Base-by-base conservation (phyloP, 352 stramenopile species). In the Aphanomyces cochlioides region DNA sequence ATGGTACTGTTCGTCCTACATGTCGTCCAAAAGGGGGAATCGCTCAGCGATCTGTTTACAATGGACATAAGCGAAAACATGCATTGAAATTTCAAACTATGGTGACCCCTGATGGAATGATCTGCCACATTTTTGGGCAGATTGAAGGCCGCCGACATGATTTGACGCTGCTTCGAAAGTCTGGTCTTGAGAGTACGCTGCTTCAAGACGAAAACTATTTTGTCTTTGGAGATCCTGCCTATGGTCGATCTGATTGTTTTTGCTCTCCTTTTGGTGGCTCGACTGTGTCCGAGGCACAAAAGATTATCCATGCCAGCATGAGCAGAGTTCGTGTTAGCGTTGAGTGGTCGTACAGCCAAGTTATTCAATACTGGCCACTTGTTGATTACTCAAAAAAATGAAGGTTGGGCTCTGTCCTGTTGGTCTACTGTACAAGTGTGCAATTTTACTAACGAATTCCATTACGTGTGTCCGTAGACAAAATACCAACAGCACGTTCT, bases 401-500 rank as follows among this genome's bases (percentile, higher is more conserved):
- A 15, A 19, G 45, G 2, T 53, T 2, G 45, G 45, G n/a, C 13
- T n/a, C 45, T n/a, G 45, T 53, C 45, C 45, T n/a, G n/a, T 53
- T 53, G 45, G 13, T 19, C 13, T 2, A 19, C 13, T 53, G 45
- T 53, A 53, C 45, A 53, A 53, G n/a, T 15, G 13, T 19, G 45
- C 45, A 1, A 2, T 53, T 15, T 19, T 53, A 15, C n/a, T 53
- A 1, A 53, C 45, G n/a, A 53, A 53, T 19, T 53, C 13, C 45
- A 53, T 53, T 53, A 53, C 45, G 2, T 53, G 45, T 19, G 45
- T n/a, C n/a, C 45, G 45, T 53, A 19, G 45, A n/a, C 45, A 53
- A 19, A 53, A 53, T 2, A 53, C 45, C n/a, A 79, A 88, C 28
- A 28, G 28, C 28, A 28, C 0, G 28, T 28, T 28, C 28, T 28